Evolutionary conservation across 2,329 filamentous ascomycete species (phyloP), one percentile per base, ranked within the genome.

Genomic region (Huntiella decipiens): DNA sequence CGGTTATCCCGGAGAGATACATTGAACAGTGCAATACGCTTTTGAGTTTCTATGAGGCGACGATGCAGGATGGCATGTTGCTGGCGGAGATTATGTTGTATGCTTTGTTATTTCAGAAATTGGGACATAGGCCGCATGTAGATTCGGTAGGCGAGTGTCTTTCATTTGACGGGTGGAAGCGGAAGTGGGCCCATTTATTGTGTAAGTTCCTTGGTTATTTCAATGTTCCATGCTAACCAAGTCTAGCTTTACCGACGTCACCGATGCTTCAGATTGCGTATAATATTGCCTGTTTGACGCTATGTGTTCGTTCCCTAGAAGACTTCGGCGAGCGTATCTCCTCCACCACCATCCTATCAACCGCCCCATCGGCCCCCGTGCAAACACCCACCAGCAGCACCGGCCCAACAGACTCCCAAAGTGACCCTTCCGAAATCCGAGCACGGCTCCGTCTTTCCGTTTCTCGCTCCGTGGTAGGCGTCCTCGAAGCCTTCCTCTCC

Each of bases 51-150:
- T 61, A 62, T 39, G 58, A 61, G 38, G 59, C 61, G 3, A 63
- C 62, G 2, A 63, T 64, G 55, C 58, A 60, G 31, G 62, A 64
- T 31, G 58, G 57, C 2, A 63, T 64, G 60, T 53, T 64, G 1
- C 56, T 61, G 6, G 61, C 62, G 1, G 61, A 64, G 44, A 61
- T 63, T 15, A 54, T 57, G 41, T 51, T 64, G 1, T 64, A 62
- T 43, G 57, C 60, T 4, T 52, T 53, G 2, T 51, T 64, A 1
- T 61, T 62, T 37, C 54, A 61, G 31, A 61, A 62, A 46, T 48
- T 63, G 7, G 50, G 55, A 17, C 51, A 57, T 31, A 53, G 57
- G 42, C 52, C 57, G 4, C 57, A 56, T 38, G 53, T 59, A 1
- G 54, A 56, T 31, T 53, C 56, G 28, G 55, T 55, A 13, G 53